Evolutionary conservation across 179 eudicot species (phyloP).

Genomic region (Corrigiola litoralis): DNA sequence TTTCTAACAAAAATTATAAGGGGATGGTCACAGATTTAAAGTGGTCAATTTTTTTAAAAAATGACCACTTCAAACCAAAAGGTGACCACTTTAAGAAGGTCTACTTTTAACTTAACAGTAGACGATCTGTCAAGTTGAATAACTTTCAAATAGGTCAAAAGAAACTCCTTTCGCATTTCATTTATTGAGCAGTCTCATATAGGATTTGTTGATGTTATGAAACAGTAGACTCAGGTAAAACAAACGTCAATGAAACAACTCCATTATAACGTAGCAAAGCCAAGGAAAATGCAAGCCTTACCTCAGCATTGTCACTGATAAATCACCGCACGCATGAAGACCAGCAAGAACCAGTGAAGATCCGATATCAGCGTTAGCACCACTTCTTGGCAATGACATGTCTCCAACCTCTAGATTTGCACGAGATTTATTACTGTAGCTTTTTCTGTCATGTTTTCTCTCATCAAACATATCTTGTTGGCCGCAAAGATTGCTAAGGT

Average conservation of each 20-base stretch:
- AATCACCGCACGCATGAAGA: conserved; percentile 98
- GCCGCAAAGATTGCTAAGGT: conserved; percentile 35
- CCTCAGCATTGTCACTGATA: conserved; percentile 95
- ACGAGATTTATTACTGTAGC: conserved; percentile 15
- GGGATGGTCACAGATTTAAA: no score
- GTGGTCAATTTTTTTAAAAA: no score
- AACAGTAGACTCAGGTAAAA: no score
- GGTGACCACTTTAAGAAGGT: no score
- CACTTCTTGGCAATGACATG: conserved; percentile 12
- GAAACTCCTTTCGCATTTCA: background rate
- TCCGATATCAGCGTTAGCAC: conserved; percentile 13
- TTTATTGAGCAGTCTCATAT: no score
- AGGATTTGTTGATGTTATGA: no score
- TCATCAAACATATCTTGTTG: conserved; percentile 29
- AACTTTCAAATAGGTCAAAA: background rate
- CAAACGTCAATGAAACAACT: no score
- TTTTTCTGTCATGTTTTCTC: conserved; percentile 12
- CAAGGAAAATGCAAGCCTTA: no score
- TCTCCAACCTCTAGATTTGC: conserved; percentile 10
- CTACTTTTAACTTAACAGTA: background rate
- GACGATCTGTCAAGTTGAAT: background rate
- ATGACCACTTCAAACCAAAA: no score
- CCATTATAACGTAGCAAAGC: no score
- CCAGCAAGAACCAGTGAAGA: conserved; percentile 82
- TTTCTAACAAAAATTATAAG: no score